phyloP scores from a whole-genome alignment of 2,329 filamentous ascomycete genomes.

The Kalmusia sp. region DNA sequence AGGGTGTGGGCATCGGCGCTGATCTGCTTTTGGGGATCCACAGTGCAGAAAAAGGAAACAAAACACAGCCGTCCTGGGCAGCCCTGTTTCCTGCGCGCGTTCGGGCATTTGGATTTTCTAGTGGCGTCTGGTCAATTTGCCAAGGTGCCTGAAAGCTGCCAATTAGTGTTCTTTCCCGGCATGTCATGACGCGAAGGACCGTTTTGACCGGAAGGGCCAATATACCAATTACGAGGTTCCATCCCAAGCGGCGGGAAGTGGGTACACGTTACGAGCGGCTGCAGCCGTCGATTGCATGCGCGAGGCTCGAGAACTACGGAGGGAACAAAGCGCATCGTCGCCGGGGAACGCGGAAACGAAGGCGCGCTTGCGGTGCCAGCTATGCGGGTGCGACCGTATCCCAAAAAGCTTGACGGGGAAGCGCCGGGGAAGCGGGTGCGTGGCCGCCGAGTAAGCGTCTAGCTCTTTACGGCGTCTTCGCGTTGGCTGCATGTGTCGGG shows the following conservation, averaged over 20 bases:
- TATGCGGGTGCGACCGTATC: conserved; percentile 22
- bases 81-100: neutral
- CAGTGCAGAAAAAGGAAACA: conserved; percentile 8
- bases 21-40: conserved; percentile 2
- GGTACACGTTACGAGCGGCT: conserved; percentile 1
- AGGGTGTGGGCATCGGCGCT: conserved; percentile 1
- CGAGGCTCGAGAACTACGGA: conserved; percentile 1
- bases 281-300: conserved; percentile 5
- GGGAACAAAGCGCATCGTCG: conserved; percentile 22
- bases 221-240: neutral
- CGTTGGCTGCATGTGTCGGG: conserved; percentile 28
- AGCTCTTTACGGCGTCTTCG: conserved; percentile 11
- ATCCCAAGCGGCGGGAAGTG: neutral
- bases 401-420: conserved; percentile 18
- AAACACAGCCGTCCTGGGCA: neutral
- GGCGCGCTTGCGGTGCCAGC: conserved; percentile 23
- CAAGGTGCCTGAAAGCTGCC: too few relatives aligned
- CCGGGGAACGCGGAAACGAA: conserved; percentile 39
- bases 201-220: too few relatives aligned
- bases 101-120: too few relatives aligned
- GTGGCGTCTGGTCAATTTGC: too few relatives aligned
- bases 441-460: conserved; percentile 5
- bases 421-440: conserved; percentile 29
- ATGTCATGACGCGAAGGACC: too few relatives aligned
- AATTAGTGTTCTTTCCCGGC: too few relatives aligned